These are phyloP conservation scores for Pythium rhizo-oryzae DNA, from an alignment of 352 stramenopile genomes.

Conservation along the genomic window DNA sequence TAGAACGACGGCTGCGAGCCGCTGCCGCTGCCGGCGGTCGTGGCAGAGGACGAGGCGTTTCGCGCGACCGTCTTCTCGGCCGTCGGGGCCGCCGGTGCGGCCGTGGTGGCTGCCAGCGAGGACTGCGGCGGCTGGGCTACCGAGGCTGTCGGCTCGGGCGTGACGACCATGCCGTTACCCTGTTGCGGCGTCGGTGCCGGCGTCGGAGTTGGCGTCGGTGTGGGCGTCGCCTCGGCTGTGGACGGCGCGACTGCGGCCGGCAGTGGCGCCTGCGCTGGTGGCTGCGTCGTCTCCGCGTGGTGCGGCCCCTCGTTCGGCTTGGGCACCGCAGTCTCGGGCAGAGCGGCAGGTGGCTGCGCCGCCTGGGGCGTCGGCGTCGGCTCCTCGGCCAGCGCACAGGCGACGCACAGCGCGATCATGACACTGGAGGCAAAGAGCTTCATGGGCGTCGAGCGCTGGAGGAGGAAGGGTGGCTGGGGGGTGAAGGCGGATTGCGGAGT, in stretches of 20 bases:
- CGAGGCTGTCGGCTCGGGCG: background rate
- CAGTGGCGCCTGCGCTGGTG: background rate
- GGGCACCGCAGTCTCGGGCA: background rate
- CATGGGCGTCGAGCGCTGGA: background rate
- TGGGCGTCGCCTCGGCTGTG: background rate
- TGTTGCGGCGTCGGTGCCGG: background rate
- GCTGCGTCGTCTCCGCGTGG: conserved; percentile 1
- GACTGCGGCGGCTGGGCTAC: conserved; percentile 1
- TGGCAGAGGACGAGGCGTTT: background rate
- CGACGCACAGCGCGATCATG: background rate
- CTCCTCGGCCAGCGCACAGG: background rate
- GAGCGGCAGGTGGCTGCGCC: background rate
- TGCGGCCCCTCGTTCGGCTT: background rate
- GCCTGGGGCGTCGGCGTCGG: conserved; percentile 4
- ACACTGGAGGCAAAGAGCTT: conserved; percentile 4
- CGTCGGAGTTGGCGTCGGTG: background rate
- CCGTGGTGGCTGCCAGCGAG: background rate
- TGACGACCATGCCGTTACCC: background rate
- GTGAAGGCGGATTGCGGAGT: conserved; percentile 5
- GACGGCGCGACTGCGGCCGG: conserved; percentile 1
- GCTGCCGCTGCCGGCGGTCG: conserved; percentile 3
- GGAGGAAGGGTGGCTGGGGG: background rate
- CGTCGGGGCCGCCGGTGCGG: background rate
- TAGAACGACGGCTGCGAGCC: background rate
- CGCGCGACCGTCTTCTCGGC: background rate